Percentiles rank a stretch among this genome's conserved stretches.
phyloP scores from a whole-genome alignment of 331 rosid species.

The Acacia pycnantha region DNA sequence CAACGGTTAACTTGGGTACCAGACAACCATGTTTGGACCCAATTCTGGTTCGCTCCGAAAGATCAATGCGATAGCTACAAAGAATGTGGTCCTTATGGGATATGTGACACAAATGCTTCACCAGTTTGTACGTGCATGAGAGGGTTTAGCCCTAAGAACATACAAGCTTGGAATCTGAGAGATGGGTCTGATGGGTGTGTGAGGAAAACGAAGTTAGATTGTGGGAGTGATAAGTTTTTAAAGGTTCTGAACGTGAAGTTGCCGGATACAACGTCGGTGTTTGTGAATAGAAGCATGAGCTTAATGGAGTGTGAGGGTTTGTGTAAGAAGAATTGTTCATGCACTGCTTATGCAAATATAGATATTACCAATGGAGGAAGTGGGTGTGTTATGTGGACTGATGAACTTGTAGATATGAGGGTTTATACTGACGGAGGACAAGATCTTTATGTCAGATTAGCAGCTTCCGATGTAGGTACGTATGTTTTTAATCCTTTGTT shows the following conservation, averaged over 20 bases:
- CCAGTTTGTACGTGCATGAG: constrained; percentile 60
- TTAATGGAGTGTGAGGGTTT: constrained; percentile 36
- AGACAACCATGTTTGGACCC: constrained; percentile 38
- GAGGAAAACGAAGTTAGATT: constrained; percentile 44
- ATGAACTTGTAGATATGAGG: constrained; percentile 52
- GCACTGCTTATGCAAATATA: constrained; percentile 53
- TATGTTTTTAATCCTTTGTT: neutral
- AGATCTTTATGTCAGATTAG: constrained; percentile 55
- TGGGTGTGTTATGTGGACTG: constrained; percentile 71
- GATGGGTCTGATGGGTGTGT: constrained; percentile 74
- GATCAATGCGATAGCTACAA: constrained; percentile 67
- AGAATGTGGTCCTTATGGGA: constrained; percentile 58
- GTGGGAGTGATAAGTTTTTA: constrained; percentile 46
- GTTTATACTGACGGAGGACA: constrained; percentile 54
- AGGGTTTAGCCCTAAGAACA: constrained; percentile 55
- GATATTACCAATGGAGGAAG: constrained; percentile 48
- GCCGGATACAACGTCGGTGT: constrained; percentile 55
- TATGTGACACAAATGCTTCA: constrained; percentile 55
- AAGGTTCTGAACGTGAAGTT: constrained; percentile 43
- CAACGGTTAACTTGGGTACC: constrained; percentile 50
- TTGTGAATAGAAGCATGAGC: constrained; percentile 42
- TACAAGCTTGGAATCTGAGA: constrained; percentile 57
- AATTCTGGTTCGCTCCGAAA: constrained; percentile 67
- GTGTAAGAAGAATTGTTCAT: constrained; percentile 62
- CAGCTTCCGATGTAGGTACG: constrained; percentile 74